Evolutionary conservation across 495 filamentous ascomycete genomes (phyloP), one percentile per base, ranked within the genome.

Genomic region (Penicillium angulare): DNA sequence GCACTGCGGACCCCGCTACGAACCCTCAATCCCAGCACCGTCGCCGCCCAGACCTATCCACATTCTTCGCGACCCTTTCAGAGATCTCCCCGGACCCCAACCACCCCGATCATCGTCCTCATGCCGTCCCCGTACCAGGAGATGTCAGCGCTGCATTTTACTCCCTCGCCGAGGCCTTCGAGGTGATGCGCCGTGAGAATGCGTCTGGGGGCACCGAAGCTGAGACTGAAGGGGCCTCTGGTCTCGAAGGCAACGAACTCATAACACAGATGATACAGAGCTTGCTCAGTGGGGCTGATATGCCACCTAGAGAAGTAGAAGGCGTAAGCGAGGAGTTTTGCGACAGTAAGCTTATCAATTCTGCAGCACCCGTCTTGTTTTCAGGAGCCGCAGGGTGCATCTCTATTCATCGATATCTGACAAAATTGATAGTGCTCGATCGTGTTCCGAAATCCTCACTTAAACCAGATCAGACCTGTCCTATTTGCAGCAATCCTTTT

Each of bases 401-500:
- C n/a, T n/a, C n/a, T n/a, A n/a, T n/a, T n/a, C n/a, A n/a, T n/a
- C n/a, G n/a, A 5, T 35, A 21, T 38, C 38, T 41, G 13, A 41
- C 21, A 15, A 7, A 41, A n/a, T 17, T 13, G 18, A 40, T 38
- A 80, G 81, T 76, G 47, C 79, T 97, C 43, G 93, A 97, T 29
- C 78, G 92, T 4, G 86, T 97, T 49, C 78, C 84, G 9, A 86
- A 84, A 57, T 81, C 82, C 67, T 63, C 66, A 12, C 68, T 97
- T 29, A 84, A 86, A 59, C 60, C 72, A 24, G 79, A 77, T 5
- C 88, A 92, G 52, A 73, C 64, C 21, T 98, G 93, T 57, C 87
- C 89, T 1, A 97, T 98, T 52, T 98, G 93, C 67, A 83, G 79
- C 18, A 89, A 91, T 60, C 71, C 75, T 29, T 97, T 90, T 58